Percentiles rank a stretch among this genome's conserved stretches.
phyloP scores from a whole-genome alignment of 345 rosid species.

The Syzygium grande region DNA sequence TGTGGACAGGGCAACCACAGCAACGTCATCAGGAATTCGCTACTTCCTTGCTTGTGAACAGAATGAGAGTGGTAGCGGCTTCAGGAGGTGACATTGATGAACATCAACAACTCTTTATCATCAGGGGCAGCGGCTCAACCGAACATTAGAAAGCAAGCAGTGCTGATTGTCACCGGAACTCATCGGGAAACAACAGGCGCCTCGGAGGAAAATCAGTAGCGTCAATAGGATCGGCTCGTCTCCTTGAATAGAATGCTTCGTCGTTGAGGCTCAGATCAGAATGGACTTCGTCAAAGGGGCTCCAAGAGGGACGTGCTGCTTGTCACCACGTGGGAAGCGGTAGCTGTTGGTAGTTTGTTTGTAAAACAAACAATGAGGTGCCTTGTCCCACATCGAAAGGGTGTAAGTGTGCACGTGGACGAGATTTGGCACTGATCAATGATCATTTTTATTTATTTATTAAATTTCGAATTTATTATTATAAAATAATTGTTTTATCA shows the following conservation, averaged over 20 bases:
- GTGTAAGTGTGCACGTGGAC: too few relatives aligned
- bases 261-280: background rate
- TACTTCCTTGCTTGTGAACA: background rate
- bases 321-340: too few relatives aligned
- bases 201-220: background rate
- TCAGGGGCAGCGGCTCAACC: background rate
- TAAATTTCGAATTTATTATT: too few relatives aligned
- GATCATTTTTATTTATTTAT: too few relatives aligned
- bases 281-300: background rate
- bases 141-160: accelerated
- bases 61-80: background rate
- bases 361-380: too few relatives aligned
- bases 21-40: background rate
- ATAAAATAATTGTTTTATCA: too few relatives aligned
- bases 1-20: background rate
- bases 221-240: background rate
- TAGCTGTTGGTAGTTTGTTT: too few relatives aligned
- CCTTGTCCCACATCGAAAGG: too few relatives aligned
- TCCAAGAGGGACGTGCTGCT: background rate
- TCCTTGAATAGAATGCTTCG: background rate
- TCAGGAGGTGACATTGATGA: background rate
- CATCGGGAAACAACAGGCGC: background rate
- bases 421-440: too few relatives aligned
- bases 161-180: background rate
- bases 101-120: background rate